Conservation (phyloP, 2,329 filamentous ascomycete species). For the Mycogone perniciosa region DNA sequence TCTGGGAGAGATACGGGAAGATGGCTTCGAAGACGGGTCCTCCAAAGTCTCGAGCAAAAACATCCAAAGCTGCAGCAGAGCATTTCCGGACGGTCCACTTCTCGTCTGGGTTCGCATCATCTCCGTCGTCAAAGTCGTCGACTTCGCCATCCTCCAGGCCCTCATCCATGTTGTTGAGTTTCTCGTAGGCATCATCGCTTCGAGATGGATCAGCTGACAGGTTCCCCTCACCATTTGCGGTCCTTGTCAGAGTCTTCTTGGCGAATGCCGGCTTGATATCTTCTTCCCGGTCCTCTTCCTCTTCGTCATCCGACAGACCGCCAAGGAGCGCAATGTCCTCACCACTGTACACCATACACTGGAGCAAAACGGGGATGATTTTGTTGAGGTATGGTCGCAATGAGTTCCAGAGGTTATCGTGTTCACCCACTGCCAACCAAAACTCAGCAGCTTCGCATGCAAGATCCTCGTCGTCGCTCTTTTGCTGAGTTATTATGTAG, state of each 20-base stretch:
- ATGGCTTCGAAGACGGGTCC: constrained; percentile 85
- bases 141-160: constrained; percentile 86
- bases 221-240: constrained; percentile 46
- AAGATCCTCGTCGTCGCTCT: constrained; percentile 79
- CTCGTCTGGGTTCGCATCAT: constrained; percentile 79
- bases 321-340: constrained; percentile 86
- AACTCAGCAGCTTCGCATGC: constrained; percentile 95
- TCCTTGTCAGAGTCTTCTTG: constrained; percentile 55
- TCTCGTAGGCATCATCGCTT: constrained; percentile 50
- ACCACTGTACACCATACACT: constrained; percentile 94
- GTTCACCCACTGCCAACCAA: constrained; percentile 90
- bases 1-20: constrained; percentile 84
- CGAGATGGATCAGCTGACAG: constrained; percentile 45
- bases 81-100: constrained; percentile 95
- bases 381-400: constrained; percentile 72
- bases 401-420: constrained; percentile 68
- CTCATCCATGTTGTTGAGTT: constrained; percentile 57
- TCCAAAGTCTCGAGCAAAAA: constrained; percentile 86
- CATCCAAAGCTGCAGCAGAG: constrained; percentile 89
- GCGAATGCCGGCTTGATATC: constrained; percentile 93
- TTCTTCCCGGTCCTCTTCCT: constrained; percentile 80
- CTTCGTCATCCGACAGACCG: constrained; percentile 80
- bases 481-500: constrained; percentile 87
- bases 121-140: constrained; percentile 66
- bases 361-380: constrained; percentile 83